These are phyloP conservation scores for Cercospora nicotianae DNA, from an alignment of 2,329 filamentous ascomycete species.

Conservation along the genomic window DNA sequence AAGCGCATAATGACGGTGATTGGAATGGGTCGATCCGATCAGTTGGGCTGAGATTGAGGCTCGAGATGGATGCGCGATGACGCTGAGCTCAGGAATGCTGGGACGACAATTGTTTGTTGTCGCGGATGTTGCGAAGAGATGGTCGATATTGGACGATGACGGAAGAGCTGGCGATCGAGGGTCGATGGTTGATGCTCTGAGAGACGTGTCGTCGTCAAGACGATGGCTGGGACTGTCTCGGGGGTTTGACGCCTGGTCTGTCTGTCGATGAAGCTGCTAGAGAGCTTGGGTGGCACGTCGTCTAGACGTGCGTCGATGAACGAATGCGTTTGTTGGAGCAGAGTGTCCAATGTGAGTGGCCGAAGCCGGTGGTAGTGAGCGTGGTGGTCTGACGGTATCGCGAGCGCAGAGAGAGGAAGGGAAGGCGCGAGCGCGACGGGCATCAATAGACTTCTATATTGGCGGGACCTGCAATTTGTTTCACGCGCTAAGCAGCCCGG, in stretches of 20 bases:
- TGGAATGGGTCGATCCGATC: slow-evolving; percentile 20
- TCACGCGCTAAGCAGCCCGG: slow-evolving; percentile 12
- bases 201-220: slow-evolving; percentile 22
- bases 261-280: slow-evolving; percentile 18
- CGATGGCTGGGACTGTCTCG: slow-evolving; percentile 25
- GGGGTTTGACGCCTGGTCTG: slow-evolving; percentile 19
- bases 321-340: slow-evolving; percentile 9
- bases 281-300: slow-evolving; percentile 15
- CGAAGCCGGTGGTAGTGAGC: slow-evolving; percentile 9
- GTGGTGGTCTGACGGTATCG: slow-evolving; percentile 13
- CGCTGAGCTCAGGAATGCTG: slow-evolving; percentile 19
- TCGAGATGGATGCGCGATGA: slow-evolving; percentile 19
- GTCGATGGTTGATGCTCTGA: slow-evolving; percentile 14
- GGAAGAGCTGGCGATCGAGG: slow-evolving; percentile 5
- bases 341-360: slow-evolving; percentile 6
- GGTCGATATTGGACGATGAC: slow-evolving; percentile 2
- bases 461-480: slow-evolving; percentile 10
- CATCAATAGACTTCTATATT: slow-evolving; percentile 16
- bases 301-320: slow-evolving; percentile 18
- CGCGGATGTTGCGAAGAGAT: neutral
- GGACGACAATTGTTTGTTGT: slow-evolving; percentile 15
- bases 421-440: slow-evolving; percentile 1
- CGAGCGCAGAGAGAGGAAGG: slow-evolving; percentile 8
- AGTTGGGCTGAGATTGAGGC: slow-evolving; percentile 12
- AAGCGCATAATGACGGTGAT: slow-evolving; percentile 29